Evolutionary conservation across 2,329 filamentous ascomycete genomes (phyloP).

Genomic region (Diaporthe eres): DNA sequence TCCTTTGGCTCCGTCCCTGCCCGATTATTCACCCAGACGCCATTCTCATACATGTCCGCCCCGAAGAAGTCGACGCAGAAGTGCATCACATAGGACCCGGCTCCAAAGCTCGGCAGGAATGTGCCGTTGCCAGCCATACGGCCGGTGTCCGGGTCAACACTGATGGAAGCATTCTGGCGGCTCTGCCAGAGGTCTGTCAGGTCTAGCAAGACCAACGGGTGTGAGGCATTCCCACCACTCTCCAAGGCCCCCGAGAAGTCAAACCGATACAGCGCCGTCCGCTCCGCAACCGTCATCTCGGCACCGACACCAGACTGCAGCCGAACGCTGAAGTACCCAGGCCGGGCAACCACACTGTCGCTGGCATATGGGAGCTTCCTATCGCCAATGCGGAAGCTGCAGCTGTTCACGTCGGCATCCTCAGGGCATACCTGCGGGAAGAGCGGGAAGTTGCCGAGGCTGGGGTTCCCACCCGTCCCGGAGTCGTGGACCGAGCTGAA

Average conservation of each 20-base stretch:
- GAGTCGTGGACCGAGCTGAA: constrained; percentile 64
- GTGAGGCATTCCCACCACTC: constrained; percentile 44
- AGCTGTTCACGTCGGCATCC: constrained; percentile 66
- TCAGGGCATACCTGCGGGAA: constrained; percentile 59
- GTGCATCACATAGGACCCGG: constrained; percentile 69
- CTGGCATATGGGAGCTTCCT: constrained; percentile 57
- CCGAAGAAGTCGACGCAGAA: constrained; percentile 73
- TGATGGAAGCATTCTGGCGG: constrained; percentile 62
- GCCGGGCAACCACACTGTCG: constrained; percentile 61
- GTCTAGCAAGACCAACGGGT: constrained; percentile 71
- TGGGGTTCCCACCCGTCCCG: constrained; percentile 60
- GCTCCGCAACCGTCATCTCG: constrained; percentile 73
- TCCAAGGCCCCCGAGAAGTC: constrained; percentile 63
- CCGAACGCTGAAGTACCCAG: constrained; percentile 72
- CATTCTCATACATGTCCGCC: constrained; percentile 53
- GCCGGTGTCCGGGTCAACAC: constrained; percentile 64
- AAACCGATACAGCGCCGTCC: constrained; percentile 73
- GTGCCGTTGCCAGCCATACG: constrained; percentile 70
- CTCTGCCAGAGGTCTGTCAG: constrained; percentile 71
- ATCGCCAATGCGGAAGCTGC: constrained; percentile 64
- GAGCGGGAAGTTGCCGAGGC: constrained; percentile 61
- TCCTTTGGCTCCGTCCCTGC: constrained; percentile 55
- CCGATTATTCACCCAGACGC: constrained; percentile 58
- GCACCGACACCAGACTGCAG: constrained; percentile 66
- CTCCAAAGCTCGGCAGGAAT: constrained; percentile 73